phyloP scores from a whole-genome alignment of 805 yeast genomes.

The Lipomyces anomalus region DNA sequence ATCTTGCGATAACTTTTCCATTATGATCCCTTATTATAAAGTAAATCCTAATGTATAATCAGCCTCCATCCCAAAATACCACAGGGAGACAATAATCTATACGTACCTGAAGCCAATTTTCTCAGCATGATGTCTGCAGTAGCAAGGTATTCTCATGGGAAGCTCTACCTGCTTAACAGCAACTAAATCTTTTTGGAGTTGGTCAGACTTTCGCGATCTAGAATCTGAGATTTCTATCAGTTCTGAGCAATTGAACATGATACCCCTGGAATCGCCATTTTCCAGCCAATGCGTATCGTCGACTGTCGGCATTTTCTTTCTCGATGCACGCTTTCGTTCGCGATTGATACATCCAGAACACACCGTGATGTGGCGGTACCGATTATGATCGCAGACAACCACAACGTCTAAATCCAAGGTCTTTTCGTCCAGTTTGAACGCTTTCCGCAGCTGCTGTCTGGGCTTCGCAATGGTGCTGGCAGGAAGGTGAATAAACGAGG shows the following conservation, averaged over 20 bases:
- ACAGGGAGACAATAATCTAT: neutral
- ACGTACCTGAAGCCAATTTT: slow-evolving; percentile 69
- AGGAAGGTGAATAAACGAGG: slow-evolving; percentile 71
- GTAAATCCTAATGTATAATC: slow-evolving; percentile 26
- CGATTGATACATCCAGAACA: slow-evolving; percentile 87
- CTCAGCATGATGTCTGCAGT: slow-evolving; percentile 92
- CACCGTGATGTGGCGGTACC: slow-evolving; percentile 55
- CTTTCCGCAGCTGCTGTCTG: slow-evolving; percentile 57
- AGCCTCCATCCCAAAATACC: neutral
- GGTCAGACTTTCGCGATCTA: slow-evolving; percentile 18
- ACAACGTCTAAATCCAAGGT: slow-evolving; percentile 58
- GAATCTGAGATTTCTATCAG: slow-evolving; percentile 46
- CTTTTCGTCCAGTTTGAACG: slow-evolving; percentile 27
- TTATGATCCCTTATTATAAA: slow-evolving; percentile 53
- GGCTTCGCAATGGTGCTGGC: slow-evolving; percentile 83
- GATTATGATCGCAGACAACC: slow-evolving; percentile 54
- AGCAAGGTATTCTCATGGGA: slow-evolving; percentile 80
- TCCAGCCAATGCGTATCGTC: slow-evolving; percentile 80
- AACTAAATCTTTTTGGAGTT: slow-evolving; percentile 8
- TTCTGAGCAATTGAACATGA: slow-evolving; percentile 88
- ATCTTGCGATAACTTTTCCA: slow-evolving; percentile 65
- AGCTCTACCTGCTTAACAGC: slow-evolving; percentile 40
- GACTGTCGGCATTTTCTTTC: slow-evolving; percentile 75
- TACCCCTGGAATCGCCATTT: slow-evolving; percentile 67
- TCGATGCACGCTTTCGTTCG: slow-evolving; percentile 87